phyloP scores from a whole-genome alignment of 208 protist genomes.

The Crithidia bombi region DNA sequence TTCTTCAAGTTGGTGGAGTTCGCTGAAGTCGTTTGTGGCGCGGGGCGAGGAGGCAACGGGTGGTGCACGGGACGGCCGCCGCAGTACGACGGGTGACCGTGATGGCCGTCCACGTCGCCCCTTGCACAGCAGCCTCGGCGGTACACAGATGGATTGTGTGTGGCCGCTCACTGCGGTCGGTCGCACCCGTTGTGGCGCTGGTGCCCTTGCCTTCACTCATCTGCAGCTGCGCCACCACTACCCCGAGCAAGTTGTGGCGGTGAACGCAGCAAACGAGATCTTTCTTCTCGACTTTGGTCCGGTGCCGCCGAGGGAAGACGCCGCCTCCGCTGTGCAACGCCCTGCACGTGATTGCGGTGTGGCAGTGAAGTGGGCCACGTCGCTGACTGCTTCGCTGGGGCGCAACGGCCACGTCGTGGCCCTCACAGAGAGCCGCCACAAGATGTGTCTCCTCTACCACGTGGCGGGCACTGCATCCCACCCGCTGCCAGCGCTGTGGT shows the following conservation, averaged over 20 bases:
- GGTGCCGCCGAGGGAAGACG: conserved; percentile 8
- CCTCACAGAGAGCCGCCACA: conserved; percentile 56
- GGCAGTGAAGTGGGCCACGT: conserved; percentile 56
- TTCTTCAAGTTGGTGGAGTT: conserved; percentile 7
- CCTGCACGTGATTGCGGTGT: background rate
- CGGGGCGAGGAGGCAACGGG: background rate
- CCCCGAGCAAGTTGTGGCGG: conserved; percentile 51
- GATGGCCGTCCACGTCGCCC: background rate
- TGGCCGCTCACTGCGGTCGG: conserved; percentile 25
- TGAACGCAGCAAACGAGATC: conserved; percentile 57
- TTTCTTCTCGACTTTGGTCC: conserved; percentile 56
- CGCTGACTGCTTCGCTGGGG: conserved; percentile 52
- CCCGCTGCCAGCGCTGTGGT: conserved; percentile 47
- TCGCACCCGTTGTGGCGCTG: background rate
- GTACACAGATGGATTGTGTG: background rate
- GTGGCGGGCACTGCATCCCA: conserved; percentile 39
- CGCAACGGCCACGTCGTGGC: conserved; percentile 44
- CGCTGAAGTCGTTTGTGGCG: conserved; percentile 39
- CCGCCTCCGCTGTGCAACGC: no score
- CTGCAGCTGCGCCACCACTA: conserved; percentile 51
- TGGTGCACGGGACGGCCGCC: background rate
- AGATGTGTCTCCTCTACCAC: conserved; percentile 49
- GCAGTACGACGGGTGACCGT: no score
- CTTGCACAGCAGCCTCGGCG: background rate
- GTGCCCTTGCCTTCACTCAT: conserved; percentile 49